Base-by-base conservation (phyloP, 495 filamentous ascomycete genomes). In the Pyronema domesticum region DNA sequence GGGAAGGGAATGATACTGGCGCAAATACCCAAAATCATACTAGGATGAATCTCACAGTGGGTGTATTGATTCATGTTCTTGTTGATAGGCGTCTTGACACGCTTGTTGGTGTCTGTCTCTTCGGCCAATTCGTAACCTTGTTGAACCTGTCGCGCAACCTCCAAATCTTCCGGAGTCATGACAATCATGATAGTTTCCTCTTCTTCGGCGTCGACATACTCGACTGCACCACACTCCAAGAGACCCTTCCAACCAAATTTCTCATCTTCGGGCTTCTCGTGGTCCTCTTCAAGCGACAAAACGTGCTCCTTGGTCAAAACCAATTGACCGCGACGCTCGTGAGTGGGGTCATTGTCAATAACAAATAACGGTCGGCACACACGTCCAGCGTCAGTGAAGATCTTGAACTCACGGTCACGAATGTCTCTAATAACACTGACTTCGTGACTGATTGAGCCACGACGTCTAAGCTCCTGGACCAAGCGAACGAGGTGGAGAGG, bases 1-100 rank as follows among this genome's bases (percentile, higher is more conserved):
- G 91, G 91, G 78, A 96, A 99, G 0, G 91, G 91, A 73, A 99
- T 99, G 68, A 99, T 96, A 74, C 86, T 94, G 53, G 91, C 91
- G 65, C 93, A 96, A 55, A 96, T 88, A 57, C 91, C 93, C 47
- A 96, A 71, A 67, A 99, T 87, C 93, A 96, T 99, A 73, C 86
- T 93, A 9, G 91, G 91, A 63, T 99, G 93, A 65, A 99, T 96
- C 69, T 99, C 91, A 68, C 93, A 96, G 68, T 99, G 91, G 1
- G 91, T 99, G 43, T 54, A 54, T 18, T 54, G 52, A 46, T 40
- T 54, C 52, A 40, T 54, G 57, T 86, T 94, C 51, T 46, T 54
- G 45, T 65, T 65, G 19, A 87, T 73, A 55, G 80, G 81, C 0
- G 88, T 86, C 58, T 87, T 87, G 43, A 95, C 81, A 55, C 89